Base-by-base conservation (phyloP, 2,329 filamentous ascomycete species). In the Cercospora sp. region DNA sequence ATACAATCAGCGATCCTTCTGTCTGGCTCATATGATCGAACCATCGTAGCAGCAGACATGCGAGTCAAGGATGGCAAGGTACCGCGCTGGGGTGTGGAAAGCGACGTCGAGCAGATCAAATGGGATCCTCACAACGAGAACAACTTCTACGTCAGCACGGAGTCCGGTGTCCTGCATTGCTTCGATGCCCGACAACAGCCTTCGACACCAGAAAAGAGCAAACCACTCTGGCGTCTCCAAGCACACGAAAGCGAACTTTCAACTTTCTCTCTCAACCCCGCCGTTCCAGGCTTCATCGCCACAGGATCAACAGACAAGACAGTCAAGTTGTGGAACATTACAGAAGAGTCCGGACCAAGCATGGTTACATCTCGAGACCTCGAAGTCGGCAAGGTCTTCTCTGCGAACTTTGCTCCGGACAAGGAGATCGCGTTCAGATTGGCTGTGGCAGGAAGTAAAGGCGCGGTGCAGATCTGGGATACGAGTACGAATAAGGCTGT, bases 41-140 rank as follows among this genome's bases (percentile, higher is more conserved):
- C 94, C 3, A 87, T 97, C 9, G 92, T 97, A 8, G 93, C 92
- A n/a, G 91, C 93, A 3, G 95, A 99, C 78, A 97, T 99, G 94
- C 89, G 95, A 72, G 92, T 94, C 23, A 93, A 94, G 13, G 92
- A 94, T 64, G 90, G 91, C 57, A 90, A 91, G 78, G 89, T 86
- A 23, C 90, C 93, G 12, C 87, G 92, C 75, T 98, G 95, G 92
- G 92, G 92, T 30, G 94, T 98, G 2, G 94, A 97, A 82, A 93
- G 92, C 79, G 95, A 99, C 77, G 93, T 99, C 48, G 95, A 99
- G 84, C 91, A 88, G 70, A 89, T 98, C 42, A 87, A 89, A 73
- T 99, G 95, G 94, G 92, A 99, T 81, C 91, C 93, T 16, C 94
- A 98, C 79, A 89, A 97, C 79, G 84, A 90, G 5, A 96, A 97